These are phyloP conservation scores for Phyllostachys edulis DNA, from an alignment of 176 grass and related monocot species.

Conservation along the genomic window DNA sequence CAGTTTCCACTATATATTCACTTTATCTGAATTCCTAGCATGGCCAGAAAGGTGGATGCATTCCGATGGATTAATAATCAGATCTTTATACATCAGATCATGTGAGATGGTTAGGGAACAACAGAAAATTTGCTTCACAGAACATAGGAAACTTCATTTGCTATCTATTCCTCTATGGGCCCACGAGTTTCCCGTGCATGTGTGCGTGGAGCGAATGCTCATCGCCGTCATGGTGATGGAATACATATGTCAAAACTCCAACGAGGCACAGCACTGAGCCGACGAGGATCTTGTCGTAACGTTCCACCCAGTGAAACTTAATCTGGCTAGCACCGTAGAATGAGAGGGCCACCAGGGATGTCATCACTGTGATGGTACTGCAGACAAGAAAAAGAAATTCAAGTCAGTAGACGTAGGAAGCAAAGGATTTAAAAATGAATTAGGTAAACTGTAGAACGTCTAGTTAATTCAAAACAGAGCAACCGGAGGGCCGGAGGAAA, in stretches of 20 bases:
- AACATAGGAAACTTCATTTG: neutral
- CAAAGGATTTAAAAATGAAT: neutral
- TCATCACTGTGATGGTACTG: slow-evolving; percentile 99
- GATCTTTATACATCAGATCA: slow-evolving; percentile 16
- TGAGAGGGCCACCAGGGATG: slow-evolving; percentile 87
- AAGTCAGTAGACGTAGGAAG: neutral
- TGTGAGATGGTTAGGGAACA: slow-evolving; percentile 11
- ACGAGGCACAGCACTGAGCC: slow-evolving; percentile 81
- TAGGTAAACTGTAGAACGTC: neutral
- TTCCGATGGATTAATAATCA: neutral
- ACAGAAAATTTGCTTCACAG: neutral
- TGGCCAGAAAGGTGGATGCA: neutral
- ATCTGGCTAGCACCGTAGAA: slow-evolving; percentile 94
- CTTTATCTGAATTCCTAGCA: neutral
- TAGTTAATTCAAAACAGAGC: slow-evolving; percentile 13
- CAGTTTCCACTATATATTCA: slow-evolving; percentile 13
- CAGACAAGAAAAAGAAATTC: slow-evolving; percentile 12
- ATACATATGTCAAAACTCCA: slow-evolving; percentile 73
- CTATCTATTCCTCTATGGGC: slow-evolving; percentile 41
- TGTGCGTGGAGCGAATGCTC: slow-evolving; percentile 51
- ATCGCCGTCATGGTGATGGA: slow-evolving; percentile 77
- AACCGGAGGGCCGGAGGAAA: neutral
- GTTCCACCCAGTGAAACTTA: slow-evolving; percentile 98
- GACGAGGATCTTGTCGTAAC: slow-evolving; percentile 86
- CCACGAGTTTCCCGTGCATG: slow-evolving; percentile 62